These are phyloP conservation scores for Verticillium alfalfae DNA, from an alignment of 2,329 filamentous ascomycete genomes.

Conservation along the genomic window DNA sequence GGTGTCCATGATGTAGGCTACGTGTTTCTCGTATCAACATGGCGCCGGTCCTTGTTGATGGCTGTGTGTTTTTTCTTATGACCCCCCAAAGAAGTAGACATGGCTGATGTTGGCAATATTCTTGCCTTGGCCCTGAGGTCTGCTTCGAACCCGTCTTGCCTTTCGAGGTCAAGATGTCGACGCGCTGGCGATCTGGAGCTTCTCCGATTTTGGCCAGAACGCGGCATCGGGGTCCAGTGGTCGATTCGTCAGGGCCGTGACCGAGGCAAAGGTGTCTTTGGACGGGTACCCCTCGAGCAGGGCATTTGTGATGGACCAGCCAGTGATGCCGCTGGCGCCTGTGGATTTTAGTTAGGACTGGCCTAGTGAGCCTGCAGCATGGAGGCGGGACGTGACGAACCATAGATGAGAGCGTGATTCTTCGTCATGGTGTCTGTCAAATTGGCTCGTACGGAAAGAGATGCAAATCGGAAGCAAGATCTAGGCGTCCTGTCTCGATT, in stretches of 20 bases:
- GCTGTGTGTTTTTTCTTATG: neutral
- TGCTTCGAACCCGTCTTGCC: constrained; percentile 21
- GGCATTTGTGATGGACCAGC: constrained; percentile 42
- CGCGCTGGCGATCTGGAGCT: constrained; percentile 24
- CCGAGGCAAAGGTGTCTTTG: constrained; percentile 32
- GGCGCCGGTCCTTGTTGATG: neutral
- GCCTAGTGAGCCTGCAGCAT: no score
- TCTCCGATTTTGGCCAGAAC: constrained; percentile 20
- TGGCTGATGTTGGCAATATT: constrained; percentile 31
- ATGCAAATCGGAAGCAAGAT: neutral
- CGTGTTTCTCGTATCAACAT: neutral
- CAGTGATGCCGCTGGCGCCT: constrained; percentile 41
- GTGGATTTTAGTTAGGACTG: constrained; percentile 13
- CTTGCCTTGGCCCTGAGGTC: constrained; percentile 23
- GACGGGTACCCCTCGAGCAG: constrained; percentile 38
- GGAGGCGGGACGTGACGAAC: neutral
- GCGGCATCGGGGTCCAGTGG: constrained; percentile 21
- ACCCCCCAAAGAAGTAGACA: constrained; percentile 33
- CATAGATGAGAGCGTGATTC: constrained; percentile 1
- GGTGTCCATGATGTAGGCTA: constrained; percentile 27
- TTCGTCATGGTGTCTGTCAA: neutral
- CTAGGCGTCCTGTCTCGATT: neutral
- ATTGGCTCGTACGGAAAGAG: neutral
- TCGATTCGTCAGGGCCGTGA: constrained; percentile 42
- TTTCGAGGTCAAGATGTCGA: constrained; percentile 24